These are phyloP conservation scores for Exserohilum rostratum DNA, from an alignment of 2,329 filamentous ascomycete genomes.

Conservation along the genomic window DNA sequence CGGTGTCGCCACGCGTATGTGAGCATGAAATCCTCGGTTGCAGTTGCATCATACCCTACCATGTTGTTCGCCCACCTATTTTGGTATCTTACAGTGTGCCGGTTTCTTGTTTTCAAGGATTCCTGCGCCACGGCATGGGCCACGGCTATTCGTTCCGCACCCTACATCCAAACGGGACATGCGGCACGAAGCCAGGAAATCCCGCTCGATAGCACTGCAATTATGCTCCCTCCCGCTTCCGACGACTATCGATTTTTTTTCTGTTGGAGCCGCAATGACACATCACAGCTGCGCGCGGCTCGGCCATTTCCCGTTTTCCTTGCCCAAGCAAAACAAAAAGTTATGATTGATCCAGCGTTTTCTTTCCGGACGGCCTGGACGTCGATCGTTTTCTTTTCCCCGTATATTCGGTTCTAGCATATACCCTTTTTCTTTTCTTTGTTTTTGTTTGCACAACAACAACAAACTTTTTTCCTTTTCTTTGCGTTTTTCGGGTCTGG, in stretches of 20 bases:
- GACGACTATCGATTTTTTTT: conserved; percentile 6
- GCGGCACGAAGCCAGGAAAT: conserved; percentile 12
- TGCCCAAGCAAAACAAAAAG: conserved; percentile 13
- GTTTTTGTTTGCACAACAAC: conserved; percentile 4
- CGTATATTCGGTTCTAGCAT: conserved; percentile 24
- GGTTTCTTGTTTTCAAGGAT: conserved; percentile 7
- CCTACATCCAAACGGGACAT: conserved; percentile 10
- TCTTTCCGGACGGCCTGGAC: background rate
- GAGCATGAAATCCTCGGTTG: conserved; percentile 15
- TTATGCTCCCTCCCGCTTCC: conserved; percentile 3
- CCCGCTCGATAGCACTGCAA: conserved; percentile 8
- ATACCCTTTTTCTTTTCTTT: conserved; percentile 28
- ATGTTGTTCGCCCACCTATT: conserved; percentile 27
- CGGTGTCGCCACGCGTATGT: conserved; percentile 30
- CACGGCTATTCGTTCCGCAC: conserved; percentile 18
- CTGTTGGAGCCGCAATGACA: background rate
- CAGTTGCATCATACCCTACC: conserved; percentile 26
- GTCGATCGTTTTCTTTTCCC: background rate
- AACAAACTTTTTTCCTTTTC: background rate
- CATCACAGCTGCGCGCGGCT: conserved; percentile 13
- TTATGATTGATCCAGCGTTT: conserved; percentile 5
- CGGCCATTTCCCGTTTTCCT: conserved; percentile 8
- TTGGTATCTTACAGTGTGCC: conserved; percentile 20
- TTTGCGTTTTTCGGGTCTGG: conserved; percentile 15
- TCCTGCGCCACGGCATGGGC: conserved; percentile 14